Percentiles rank a stretch among this genome's conserved stretches.
Conservation (phyloP, 1,284 basidiomycete genomes). For the Singerocomus rubriflavus region DNA sequence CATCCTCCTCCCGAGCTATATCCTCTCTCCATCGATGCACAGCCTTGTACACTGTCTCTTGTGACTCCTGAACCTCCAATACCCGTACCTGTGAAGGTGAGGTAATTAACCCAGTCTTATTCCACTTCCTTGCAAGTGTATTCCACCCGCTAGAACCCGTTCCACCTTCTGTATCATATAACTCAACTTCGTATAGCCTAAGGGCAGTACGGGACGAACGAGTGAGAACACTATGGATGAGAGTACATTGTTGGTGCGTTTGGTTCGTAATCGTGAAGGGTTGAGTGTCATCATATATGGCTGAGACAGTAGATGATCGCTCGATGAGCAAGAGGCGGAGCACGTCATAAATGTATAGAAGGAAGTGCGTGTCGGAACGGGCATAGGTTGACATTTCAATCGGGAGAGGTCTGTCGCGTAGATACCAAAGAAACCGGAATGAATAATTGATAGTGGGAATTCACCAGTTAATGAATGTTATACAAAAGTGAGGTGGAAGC, state of each 20-base stretch:
- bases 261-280: conserved; percentile 7
- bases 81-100: conserved; percentile 38
- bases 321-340: conserved; percentile 85
- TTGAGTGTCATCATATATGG: conserved; percentile 25
- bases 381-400: conserved; percentile 91
- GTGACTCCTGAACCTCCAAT: conserved; percentile 63
- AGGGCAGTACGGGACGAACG: conserved; percentile 75
- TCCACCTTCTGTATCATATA: conserved; percentile 68
- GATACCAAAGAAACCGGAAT: not conserved
- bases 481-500: conserved; percentile 17
- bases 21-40: conserved; percentile 87
- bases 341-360: conserved; percentile 90
- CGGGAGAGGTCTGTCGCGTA: conserved; percentile 66
- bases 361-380: conserved; percentile 92
- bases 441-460: not conserved
- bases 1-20: conserved; percentile 83
- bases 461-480: not conserved
- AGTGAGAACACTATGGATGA: conserved; percentile 57
- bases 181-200: conserved; percentile 62
- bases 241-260: conserved; percentile 26
- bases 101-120: conserved; percentile 55
- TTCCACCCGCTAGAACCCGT: conserved; percentile 74
- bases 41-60: conserved; percentile 70
- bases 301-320: conserved; percentile 43
- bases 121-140: conserved; percentile 74